phyloP scores from a whole-genome alignment of 345 rosid species.

The Eucalyptus polybractea region DNA sequence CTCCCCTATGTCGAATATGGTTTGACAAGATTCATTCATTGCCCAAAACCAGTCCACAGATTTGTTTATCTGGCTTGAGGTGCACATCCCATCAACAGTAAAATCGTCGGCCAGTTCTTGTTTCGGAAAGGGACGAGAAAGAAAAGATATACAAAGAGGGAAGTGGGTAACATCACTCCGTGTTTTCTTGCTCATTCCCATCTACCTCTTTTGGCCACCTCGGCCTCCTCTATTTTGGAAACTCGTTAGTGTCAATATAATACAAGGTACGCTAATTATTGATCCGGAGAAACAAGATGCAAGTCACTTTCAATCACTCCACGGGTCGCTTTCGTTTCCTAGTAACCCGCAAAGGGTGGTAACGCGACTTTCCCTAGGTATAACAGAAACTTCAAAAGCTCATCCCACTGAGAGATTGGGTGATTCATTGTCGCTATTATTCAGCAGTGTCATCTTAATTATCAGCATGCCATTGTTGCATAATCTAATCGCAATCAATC shows the following conservation, averaged over 20 bases:
- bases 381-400: background rate
- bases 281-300: background rate
- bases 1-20: background rate
- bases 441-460: background rate
- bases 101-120: background rate
- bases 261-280: background rate
- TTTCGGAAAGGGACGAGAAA: background rate
- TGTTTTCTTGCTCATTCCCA: constrained; percentile 16
- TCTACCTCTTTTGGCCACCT: background rate
- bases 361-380: background rate
- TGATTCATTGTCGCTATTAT: background rate
- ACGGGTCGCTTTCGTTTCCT: background rate
- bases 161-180: constrained; percentile 49
- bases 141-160: background rate
- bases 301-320: constrained; percentile 9
- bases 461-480: background rate
- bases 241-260: background rate
- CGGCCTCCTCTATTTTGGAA: background rate
- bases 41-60: background rate
- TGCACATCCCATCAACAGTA: background rate
- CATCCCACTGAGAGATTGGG: background rate
- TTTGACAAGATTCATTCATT: background rate
- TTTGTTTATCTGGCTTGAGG: background rate
- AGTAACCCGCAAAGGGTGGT: background rate
- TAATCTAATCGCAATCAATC: background rate